These are phyloP conservation scores for Ascodesmis nigricans DNA, from an alignment of 495 filamentous ascomycete species.

Conservation along the genomic window DNA sequence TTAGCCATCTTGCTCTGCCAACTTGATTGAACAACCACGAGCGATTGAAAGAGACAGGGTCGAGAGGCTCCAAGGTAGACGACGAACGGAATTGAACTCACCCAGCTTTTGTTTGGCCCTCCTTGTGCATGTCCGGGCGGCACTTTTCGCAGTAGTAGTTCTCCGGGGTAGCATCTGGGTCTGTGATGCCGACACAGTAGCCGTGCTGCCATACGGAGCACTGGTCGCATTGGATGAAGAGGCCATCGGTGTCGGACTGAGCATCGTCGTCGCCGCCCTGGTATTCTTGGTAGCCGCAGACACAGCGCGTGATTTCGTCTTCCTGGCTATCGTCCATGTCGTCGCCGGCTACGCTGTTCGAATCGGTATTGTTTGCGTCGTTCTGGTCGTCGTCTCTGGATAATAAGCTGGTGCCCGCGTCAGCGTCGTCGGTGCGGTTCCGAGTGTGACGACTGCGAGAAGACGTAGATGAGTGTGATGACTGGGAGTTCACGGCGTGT, in stretches of 20 bases:
- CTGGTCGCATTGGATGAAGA: constrained; percentile 93
- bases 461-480: constrained; percentile 55
- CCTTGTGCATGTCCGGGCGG: constrained; percentile 70
- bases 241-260: constrained; percentile 68
- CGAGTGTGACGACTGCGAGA: constrained; percentile 29
- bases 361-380: constrained; percentile 39
- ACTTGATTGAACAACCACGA: no score
- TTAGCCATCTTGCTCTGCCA: no score
- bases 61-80: no score
- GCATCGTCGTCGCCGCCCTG: constrained; percentile 58
- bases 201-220: constrained; percentile 99
- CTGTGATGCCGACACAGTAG: constrained; percentile 91
- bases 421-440: constrained; percentile 12
- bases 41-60: no score
- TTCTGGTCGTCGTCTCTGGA: constrained; percentile 29
- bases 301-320: constrained; percentile 82
- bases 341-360: constrained; percentile 30
- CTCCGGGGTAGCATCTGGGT: constrained; percentile 73
- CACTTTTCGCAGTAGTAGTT: constrained; percentile 97
- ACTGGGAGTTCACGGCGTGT: constrained; percentile 33
- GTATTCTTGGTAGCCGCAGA: constrained; percentile 87
- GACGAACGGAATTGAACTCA: constrained; percentile 23
- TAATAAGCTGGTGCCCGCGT: constrained; percentile 30
- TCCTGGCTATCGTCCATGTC: constrained; percentile 45
- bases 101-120: constrained; percentile 63